phyloP scores from a whole-genome alignment of 2,329 filamentous ascomycete genomes.

The Hymenoscyphus salicellus region DNA sequence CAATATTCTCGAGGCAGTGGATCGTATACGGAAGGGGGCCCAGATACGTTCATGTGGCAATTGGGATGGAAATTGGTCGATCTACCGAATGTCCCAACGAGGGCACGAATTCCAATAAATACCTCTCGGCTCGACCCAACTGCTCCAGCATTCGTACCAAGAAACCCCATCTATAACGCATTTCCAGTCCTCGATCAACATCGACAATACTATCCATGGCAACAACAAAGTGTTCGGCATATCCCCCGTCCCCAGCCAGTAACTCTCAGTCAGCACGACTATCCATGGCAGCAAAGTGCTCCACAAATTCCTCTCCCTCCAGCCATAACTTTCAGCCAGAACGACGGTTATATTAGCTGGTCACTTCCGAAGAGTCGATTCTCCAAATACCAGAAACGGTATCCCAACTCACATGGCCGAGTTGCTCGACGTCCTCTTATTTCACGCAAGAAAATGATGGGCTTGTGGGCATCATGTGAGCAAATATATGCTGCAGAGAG shows the following conservation, averaged over 20 bases:
- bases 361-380: not conserved
- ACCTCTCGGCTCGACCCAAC: not conserved
- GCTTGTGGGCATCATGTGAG: not conserved
- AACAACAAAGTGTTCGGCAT: not conserved
- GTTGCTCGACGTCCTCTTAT: not conserved
- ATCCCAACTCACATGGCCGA: not conserved
- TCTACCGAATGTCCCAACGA: not conserved
- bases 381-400: not conserved
- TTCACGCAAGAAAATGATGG: not conserved
- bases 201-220: conserved; percentile 2
- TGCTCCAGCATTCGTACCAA: not conserved
- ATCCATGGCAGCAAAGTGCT: not conserved
- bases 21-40: not conserved
- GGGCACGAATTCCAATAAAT: not conserved
- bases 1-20: not conserved
- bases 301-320: not conserved
- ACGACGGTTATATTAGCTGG: not conserved
- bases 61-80: not conserved
- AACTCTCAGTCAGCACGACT: not conserved
- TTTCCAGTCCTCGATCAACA: not conserved
- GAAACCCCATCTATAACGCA: not conserved
- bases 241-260: not conserved
- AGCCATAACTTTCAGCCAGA: not conserved
- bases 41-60: not conserved
- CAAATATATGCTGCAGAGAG: not conserved